Base-by-base conservation (phyloP, 2,329 filamentous ascomycete genomes). In the Aspergillus sp. region DNA sequence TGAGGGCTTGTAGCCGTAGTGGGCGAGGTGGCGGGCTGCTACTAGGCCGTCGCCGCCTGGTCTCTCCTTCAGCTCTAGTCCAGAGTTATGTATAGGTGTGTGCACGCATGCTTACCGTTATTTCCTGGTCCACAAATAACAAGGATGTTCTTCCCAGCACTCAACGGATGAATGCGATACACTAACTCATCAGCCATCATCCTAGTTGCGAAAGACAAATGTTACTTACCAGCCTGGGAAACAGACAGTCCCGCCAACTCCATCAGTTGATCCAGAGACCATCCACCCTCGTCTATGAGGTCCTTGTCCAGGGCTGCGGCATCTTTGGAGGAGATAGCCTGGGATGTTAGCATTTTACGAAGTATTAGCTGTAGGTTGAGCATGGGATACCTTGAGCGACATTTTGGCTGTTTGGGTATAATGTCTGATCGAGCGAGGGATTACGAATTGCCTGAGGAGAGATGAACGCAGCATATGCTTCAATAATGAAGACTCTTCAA, bases 261-360 rank as follows among this genome's bases (percentile, higher is more conserved):
- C 93, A 98, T 97, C 42, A 98, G 75, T 69, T 98, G 93, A 63
- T 97, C 93, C 46, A 98, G 79, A 7, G 88, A 94, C 70, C 95
- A 98, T 6, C 86, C 89, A 35, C 81, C 80, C 1, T 83, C 81
- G 7, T 80, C 79, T 90, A 98, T 97, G 52, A 98, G 82, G 64
- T 98, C 91, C 67, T 87, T 83, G 65, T 98, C 93, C 12, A 98
- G 79, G 42, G 88, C 86, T 0, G 87, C 85, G 0, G 93, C 93
- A 53, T 88, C 87, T 69, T 93, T 89, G 38, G 91, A 84, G 7
- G 84, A 85, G 28, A 98, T 78, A 28, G 89, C 94, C 88, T 94
- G 46, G 5, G n/a, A 10, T 19, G 39, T 26, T 9, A 12, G 5
- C 5, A 35, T 28, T 10, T n/a, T 10, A 27, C 52, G n/a, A 42